Base-by-base conservation (phyloP, 495 filamentous ascomycete genomes). In the Penicillium canescens region DNA sequence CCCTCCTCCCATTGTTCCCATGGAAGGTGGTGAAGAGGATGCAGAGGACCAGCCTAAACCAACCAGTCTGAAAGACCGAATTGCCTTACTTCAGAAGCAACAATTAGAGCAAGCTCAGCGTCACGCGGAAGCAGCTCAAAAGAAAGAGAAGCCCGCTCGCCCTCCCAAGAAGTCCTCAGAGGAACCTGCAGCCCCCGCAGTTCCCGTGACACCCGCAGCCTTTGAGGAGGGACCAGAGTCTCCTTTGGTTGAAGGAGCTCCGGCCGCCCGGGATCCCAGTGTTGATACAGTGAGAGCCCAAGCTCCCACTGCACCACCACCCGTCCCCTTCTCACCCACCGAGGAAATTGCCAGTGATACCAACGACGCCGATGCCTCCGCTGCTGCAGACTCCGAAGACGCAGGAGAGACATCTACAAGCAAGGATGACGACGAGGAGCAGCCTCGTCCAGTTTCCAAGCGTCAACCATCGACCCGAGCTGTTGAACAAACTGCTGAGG, bases 81-180 rank as follows among this genome's bases (percentile, higher is more conserved):
- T 98, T 70, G 94, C 94, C 13, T 74, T 96, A 41, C 76, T 98
- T 10, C 94, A 98, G 67, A 93, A 90, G 65, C 92, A 98, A 64
- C 94, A 98, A 65, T 74, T 89, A 67, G 93, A 96, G 62, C 89
- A 92, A 57, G 87, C 90, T 33, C 77, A 83, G 47, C 83, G 92
- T 45, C 87, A 91, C 71, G 89, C 89, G 13, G 90, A 93, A 33
- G 84, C 83, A 8, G 78, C 78, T 12, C 86, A 89, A 42, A 93
- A 88, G 74, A 93, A 96, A 69, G 90, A 95, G 67, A 96, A 96
- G 75, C 85, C 88, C 14, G 92, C 89, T 66, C 78, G 79, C 51
- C 89, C 91, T 21, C 75, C 84, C 6, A 95, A 91, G 78, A 93
- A 91, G 75, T 80, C 85, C 43, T 68, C 79, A n/a, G 91, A 92